phyloP scores from a whole-genome alignment of 371 early-diverging fungal genomes.

The Dinochytrium kinnereticum region DNA sequence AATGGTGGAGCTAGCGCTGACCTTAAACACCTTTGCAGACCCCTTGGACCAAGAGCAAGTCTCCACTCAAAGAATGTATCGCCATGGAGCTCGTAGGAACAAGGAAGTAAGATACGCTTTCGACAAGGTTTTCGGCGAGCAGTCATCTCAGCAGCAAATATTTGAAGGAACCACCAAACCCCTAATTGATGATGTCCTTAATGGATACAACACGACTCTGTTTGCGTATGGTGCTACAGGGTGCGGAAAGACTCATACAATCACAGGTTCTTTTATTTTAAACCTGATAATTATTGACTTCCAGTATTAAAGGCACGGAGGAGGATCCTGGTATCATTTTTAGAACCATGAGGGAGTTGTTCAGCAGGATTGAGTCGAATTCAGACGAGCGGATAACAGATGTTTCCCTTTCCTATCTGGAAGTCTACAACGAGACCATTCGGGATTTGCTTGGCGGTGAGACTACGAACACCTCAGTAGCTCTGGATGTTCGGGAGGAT shows the following conservation, averaged over 20 bases:
- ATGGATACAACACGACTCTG: slow-evolving; percentile 56
- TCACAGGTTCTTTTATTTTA: slow-evolving; percentile 49
- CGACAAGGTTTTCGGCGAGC: slow-evolving; percentile 66
- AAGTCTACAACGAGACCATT: slow-evolving; percentile 96
- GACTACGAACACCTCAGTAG: slow-evolving; percentile 19
- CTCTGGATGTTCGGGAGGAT: slow-evolving; percentile 81
- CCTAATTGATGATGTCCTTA: slow-evolving; percentile 53
- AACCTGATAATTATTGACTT: not conserved
- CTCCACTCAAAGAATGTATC: not conserved
- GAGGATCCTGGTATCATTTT: slow-evolving; percentile 74
- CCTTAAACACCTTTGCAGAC: not conserved
- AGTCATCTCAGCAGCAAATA: slow-evolving; percentile 59
- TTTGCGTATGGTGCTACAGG: slow-evolving; percentile 79
- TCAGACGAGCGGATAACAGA: slow-evolving; percentile 19
- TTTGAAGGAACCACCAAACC: slow-evolving; percentile 59
- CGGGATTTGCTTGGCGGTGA: slow-evolving; percentile 77
- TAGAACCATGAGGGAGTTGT: slow-evolving; percentile 75
- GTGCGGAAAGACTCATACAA: slow-evolving; percentile 90
- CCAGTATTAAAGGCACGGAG: slow-evolving; percentile 50
- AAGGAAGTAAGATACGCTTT: slow-evolving; percentile 55
- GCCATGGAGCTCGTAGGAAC: slow-evolving; percentile 12
- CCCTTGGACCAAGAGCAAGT: slow-evolving; percentile 12
- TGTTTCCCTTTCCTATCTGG: slow-evolving; percentile 81
- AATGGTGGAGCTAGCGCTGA: not conserved
- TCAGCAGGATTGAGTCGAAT: slow-evolving; percentile 53